Evolutionary conservation across 805 yeast species (phyloP).

Genomic region (Crinitomyces ghanaensis): DNA sequence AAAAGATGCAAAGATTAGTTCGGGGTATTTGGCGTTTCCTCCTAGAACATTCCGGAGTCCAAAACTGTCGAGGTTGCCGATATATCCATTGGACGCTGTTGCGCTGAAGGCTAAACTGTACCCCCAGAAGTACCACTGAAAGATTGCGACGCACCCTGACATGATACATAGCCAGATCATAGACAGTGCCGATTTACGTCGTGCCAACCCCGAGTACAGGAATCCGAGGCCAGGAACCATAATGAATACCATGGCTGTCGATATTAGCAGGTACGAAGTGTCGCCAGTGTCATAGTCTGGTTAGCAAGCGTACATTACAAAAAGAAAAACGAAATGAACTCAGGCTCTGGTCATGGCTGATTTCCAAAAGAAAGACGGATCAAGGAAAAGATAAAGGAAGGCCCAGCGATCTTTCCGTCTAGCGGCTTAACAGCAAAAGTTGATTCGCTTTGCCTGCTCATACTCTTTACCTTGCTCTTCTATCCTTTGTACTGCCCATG

Average conservation of each 20-base stretch:
- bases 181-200: conserved; percentile 81
- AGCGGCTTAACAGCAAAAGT: too few species aligned
- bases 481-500: too few species aligned
- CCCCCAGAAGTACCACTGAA: conserved; percentile 99
- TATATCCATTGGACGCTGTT: conserved; percentile 72
- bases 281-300: conserved; percentile 30
- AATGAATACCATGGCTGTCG: conserved; percentile 51
- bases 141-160: conserved; percentile 59
- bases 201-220: conserved; percentile 79
- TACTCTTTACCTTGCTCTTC: too few species aligned
- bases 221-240: conserved; percentile 96
- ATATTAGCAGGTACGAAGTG: conserved; percentile 26
- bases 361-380: not conserved
- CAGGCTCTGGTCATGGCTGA: not conserved
- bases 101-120: conserved; percentile 78
- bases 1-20: conserved; percentile 71
- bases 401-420: too few species aligned
- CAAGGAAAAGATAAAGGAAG: not conserved
- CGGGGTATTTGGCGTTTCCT: conserved; percentile 49
- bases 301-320: not conserved
- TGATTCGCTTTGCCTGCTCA: too few species aligned
- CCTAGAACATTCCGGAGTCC: conserved; percentile 68
- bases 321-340: not conserved
- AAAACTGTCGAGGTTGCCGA: conserved; percentile 75
- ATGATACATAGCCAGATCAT: conserved; percentile 72